Conservation (phyloP, 2,329 filamentous ascomycete genomes). For the Epichloe sibirici region DNA sequence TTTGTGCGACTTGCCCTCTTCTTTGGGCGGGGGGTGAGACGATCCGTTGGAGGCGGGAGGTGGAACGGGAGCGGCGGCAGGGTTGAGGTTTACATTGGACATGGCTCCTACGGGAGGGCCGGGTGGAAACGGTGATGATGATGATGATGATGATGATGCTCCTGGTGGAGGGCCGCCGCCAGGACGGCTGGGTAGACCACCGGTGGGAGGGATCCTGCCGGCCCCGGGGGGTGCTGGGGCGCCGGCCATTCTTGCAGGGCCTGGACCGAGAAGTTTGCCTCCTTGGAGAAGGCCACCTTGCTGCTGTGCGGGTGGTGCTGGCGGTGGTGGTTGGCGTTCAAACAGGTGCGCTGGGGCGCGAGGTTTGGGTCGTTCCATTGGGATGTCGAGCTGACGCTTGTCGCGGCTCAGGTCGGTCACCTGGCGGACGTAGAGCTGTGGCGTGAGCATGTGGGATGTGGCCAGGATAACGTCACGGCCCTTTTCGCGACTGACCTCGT, state of each 20-base stretch:
- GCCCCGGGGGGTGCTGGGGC: background rate
- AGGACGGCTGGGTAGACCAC: constrained; percentile 16
- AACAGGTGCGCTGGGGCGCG: constrained; percentile 78
- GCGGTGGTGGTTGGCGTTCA: constrained; percentile 51
- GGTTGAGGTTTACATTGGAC: constrained; percentile 39
- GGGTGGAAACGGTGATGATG: background rate
- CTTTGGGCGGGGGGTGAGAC: constrained; percentile 10
- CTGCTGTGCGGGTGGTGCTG: constrained; percentile 32
- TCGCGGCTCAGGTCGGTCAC: constrained; percentile 67
- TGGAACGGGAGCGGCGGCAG: background rate
- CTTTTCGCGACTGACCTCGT: constrained; percentile 63
- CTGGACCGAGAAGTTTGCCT: background rate
- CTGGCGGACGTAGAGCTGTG: constrained; percentile 71
- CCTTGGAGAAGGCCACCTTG: constrained; percentile 1
- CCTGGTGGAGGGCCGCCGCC: constrained; percentile 9
- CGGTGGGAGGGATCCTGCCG: constrained; percentile 1
- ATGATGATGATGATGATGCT: background rate
- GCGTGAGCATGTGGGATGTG: constrained; percentile 87
- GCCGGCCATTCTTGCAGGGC: constrained; percentile 1
- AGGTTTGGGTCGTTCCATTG: constrained; percentile 66
- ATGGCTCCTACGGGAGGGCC: constrained; percentile 42
- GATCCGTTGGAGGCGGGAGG: constrained; percentile 6
- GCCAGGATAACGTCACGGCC: constrained; percentile 77
- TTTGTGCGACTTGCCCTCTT: constrained; percentile 35
- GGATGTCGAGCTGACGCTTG: constrained; percentile 65